Conservation (phyloP, 176 grass and related monocot species). For the Oryza officinalis region DNA sequence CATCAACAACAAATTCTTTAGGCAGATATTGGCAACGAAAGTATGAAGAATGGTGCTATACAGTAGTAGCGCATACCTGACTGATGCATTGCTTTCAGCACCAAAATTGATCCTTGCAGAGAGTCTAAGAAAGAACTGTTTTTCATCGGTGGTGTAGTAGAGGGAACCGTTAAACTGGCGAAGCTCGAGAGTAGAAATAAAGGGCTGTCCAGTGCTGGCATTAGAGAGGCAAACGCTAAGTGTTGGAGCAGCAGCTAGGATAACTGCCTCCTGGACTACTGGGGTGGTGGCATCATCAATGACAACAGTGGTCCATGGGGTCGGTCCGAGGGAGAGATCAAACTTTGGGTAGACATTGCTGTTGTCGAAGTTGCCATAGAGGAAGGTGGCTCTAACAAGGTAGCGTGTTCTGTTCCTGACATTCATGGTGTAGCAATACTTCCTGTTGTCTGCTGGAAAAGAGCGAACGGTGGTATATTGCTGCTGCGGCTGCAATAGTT, state of each 20-base stretch:
- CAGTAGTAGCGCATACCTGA: conserved; percentile 55
- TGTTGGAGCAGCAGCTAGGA: conserved; percentile 70
- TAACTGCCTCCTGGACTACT: conserved; percentile 55
- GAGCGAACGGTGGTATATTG: conserved; percentile 64
- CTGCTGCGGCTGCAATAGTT: not conserved
- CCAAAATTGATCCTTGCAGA: conserved; percentile 87
- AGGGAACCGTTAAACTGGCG: conserved; percentile 88
- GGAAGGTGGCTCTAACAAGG: conserved; percentile 85
- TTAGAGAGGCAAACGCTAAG: conserved; percentile 83
- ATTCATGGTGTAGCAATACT: conserved; percentile 92
- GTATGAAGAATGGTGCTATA: not conserved
- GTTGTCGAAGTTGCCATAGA: conserved; percentile 91
- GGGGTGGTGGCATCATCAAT: conserved; percentile 59
- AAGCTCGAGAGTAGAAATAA: conserved; percentile 91
- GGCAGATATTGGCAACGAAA: conserved; percentile 2
- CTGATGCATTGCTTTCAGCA: conserved; percentile 56
- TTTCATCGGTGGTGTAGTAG: conserved; percentile 72
- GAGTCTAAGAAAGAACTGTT: conserved; percentile 70
- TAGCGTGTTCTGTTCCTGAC: conserved; percentile 78
- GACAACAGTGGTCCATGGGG: conserved; percentile 71
- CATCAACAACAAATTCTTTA: not conserved
- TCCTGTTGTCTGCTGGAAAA: conserved; percentile 68
- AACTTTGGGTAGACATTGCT: conserved; percentile 88
- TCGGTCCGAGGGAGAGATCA: conserved; percentile 65
- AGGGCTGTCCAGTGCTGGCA: conserved; percentile 68